Evolutionary conservation across 1,284 basidiomycete species (phyloP), one percentile per base, ranked within the genome.

Genomic region (Earliella scabrosa): DNA sequence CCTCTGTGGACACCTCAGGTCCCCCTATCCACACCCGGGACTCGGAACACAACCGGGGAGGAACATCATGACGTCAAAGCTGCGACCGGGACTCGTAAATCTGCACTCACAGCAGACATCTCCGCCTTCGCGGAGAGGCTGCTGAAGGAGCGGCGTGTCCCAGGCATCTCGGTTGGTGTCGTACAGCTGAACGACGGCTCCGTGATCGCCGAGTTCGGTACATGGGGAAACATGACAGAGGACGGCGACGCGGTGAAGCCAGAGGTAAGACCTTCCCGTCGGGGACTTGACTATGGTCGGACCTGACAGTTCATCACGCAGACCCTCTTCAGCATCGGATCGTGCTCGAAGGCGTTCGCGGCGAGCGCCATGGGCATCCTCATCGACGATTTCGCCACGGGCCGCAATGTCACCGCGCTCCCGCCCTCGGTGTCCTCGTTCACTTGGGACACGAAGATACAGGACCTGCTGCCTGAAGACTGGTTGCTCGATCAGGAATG

Each of bases 311-410:
- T 8, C 4, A 16, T 20, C 3, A 4, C 3, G 4, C 35, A 76
- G 74, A 77, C 75, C 0, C 50, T 74, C 8, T 74, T 75, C 51
- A 58, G 64, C 43, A 66, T 77, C 39, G 75, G 64, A 2, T 73
- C 73, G 0, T 65, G 67, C 32, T 74, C 73, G 21, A 75, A 78
- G 55, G 70, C 73, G 2, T 77, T 78, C 61, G 64, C 73, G 14
- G 68, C 67, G 0, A 68, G 65, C 0, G 65, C 75, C 0, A 50
- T 77, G 2, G 77, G 77, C 0, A 67, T 77, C 7, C 66, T 78
- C 21, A 73, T 75, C 24, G 69, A 75, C 41, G 71, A 76, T 58
- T 75, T 71, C 58, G 63, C 65, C 8, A 53, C 58, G 4, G 68
- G 74, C 4, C 58, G 62, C 27, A 75, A 78, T 50, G 61, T 68